Percentiles rank a stretch among this genome's conserved stretches.
Conservation (phyloP, 1,284 basidiomycete species). For the Abortiporus biennis region DNA sequence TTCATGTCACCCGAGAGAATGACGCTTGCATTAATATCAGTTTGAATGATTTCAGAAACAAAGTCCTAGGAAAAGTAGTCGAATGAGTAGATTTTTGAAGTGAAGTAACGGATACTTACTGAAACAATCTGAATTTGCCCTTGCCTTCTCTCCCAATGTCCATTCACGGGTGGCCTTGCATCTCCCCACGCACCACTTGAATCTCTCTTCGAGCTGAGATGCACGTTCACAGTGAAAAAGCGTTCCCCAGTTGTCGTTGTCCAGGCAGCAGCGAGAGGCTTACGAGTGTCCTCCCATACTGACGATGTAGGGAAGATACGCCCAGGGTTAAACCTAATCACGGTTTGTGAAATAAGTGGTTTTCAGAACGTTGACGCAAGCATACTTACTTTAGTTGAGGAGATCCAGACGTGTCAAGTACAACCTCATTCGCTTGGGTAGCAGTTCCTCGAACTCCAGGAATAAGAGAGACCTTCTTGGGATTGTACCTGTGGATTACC, state of each 20-base stretch:
- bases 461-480: conserved; percentile 21
- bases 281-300: conserved; percentile 55
- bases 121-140: conserved; percentile 46
- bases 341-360: background rate
- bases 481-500: conserved; percentile 17
- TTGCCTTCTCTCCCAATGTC: conserved; percentile 40
- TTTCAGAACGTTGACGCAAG: background rate
- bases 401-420: background rate
- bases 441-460: conserved; percentile 21
- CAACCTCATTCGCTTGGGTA: conserved; percentile 14
- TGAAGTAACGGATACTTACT: conserved; percentile 31
- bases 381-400: background rate
- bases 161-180: conserved; percentile 54
- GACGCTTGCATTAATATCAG: conserved; percentile 43
- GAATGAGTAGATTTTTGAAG: background rate
- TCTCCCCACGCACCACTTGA: conserved; percentile 51
- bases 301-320: conserved; percentile 51
- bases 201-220: conserved; percentile 54
- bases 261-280: conserved; percentile 59
- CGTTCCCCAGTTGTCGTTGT: conserved; percentile 37
- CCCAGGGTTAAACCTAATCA: conserved; percentile 54
- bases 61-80: background rate
- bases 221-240: conserved; percentile 58
- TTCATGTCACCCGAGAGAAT: conserved; percentile 61
- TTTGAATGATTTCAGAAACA: conserved; percentile 29